A percentile compares a stretch with the other conserved stretches of the same genome.
Evolutionary conservation across 352 stramenopile species (phyloP).

Genomic region (Pythium brassicae): DNA sequence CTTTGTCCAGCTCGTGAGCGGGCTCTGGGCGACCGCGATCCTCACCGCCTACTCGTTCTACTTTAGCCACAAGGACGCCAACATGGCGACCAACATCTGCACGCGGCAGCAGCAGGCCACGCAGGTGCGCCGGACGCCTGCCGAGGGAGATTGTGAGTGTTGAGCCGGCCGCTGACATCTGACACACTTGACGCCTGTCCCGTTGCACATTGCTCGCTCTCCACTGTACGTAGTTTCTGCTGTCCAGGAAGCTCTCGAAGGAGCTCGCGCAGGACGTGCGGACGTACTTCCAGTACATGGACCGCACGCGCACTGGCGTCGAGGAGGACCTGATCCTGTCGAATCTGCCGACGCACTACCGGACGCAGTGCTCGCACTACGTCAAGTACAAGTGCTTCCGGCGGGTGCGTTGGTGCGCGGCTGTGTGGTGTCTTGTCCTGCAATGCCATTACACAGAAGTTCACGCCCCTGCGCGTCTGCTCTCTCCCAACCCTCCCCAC

Average conservation of each 20-base stretch:
- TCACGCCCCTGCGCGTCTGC: neutral
- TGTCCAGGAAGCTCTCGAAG: conserved; percentile 26
- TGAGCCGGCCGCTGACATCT: too few species aligned
- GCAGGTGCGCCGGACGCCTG: conserved; percentile 19
- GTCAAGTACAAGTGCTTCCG: conserved; percentile 44
- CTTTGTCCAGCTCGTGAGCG: conserved; percentile 52
- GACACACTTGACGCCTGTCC: neutral
- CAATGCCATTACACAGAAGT: too few species aligned
- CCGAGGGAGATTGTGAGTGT: neutral
- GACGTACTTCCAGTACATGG: conserved; percentile 73
- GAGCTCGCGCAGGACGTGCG: conserved; percentile 29
- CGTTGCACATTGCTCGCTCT: neutral
- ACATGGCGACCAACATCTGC: conserved; percentile 58
- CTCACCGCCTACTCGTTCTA: conserved; percentile 68
- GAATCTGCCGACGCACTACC: conserved; percentile 45
- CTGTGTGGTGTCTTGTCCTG: too few species aligned
- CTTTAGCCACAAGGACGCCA: conserved; percentile 62
- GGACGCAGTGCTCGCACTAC: conserved; percentile 43
- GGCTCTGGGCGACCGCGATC: conserved; percentile 65
- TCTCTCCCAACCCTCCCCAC: neutral
- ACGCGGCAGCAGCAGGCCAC: conserved; percentile 51
- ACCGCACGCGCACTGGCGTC: conserved; percentile 51
- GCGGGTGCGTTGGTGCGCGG: conserved; percentile 18
- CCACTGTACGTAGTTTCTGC: conserved; percentile 31
- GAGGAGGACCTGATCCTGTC: conserved; percentile 48